phyloP scores from a whole-genome alignment of 495 filamentous ascomycete species.

The Hyaloscypha hepaticicola region DNA sequence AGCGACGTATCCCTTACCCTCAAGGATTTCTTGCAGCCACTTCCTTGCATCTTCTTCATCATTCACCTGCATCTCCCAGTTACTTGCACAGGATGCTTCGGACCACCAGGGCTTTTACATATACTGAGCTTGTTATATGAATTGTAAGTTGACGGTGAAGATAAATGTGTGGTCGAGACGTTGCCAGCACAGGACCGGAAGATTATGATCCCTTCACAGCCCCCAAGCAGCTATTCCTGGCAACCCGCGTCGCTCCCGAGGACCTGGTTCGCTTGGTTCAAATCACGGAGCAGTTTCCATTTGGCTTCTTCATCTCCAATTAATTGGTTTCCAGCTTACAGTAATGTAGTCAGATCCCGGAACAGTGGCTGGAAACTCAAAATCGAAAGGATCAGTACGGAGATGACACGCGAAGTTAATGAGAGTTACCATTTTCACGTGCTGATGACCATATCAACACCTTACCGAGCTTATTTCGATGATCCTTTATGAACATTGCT shows the following conservation, averaged over 20 bases:
- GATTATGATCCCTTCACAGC: background rate
- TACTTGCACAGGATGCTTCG: background rate
- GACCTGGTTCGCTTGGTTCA: background rate
- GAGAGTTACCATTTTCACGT: background rate
- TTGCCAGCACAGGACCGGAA: background rate
- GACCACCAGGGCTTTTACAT: background rate
- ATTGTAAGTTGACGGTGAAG: background rate
- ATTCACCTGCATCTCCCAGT: background rate
- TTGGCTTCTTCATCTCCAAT: background rate
- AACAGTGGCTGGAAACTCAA: background rate
- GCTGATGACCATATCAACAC: background rate
- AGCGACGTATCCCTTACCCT: no score
- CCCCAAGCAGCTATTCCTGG: background rate
- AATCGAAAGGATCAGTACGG: background rate
- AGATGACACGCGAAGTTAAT: background rate
- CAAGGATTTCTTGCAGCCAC: no score
- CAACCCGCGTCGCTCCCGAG: background rate
- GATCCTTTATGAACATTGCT: background rate
- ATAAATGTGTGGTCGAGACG: background rate
- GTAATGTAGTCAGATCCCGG: background rate
- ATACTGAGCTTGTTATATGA: background rate
- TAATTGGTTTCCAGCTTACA: background rate
- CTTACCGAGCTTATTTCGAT: background rate
- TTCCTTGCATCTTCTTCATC: background rate
- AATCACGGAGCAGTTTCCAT: background rate